Base-by-base conservation (phyloP, 1,284 basidiomycete genomes). In the Moniliophthora roreri region DNA sequence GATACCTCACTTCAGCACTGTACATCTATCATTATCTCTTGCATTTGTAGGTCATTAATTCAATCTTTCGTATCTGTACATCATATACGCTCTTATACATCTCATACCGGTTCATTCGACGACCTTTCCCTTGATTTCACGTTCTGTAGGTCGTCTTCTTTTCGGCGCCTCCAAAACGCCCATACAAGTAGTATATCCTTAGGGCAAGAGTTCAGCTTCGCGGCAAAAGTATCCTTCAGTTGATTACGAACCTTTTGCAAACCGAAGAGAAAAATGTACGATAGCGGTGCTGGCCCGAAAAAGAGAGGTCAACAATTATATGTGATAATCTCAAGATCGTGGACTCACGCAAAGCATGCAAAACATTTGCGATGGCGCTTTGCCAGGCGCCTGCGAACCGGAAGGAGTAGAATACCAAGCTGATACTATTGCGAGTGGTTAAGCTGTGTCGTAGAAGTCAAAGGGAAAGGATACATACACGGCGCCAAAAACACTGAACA, bases 321-420 rank as follows among this genome's bases (percentile, higher is more conserved):
- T 6, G 20, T 13, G 37, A 5, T 18, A 18, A 13, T 38, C 5
- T 5, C 37, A 38, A 18, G 40, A 41, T n/a, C 2, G 11, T 32
- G 18, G 23, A 49, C 57, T 46, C 37, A 58, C 57, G 54, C 37
- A 53, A 40, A 23, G 54, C 41, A 38, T 53, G 51, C 13, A 56
- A 35, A 35, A 55, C 45, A 32, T 56, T 55, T 6, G 46, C 52
- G 5, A 48, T 24, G 9, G 54, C 52, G 18, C 28, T 54, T 23
- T 28, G 49, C 23, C 21, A 35, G 13, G 44, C 7, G 15, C 24
- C 39, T 11, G 50, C 41, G 35, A 55, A 38, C 11, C 28, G 28
- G 11, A 32, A 11, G 18, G 39, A 24, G 24, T 44, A 13, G 11
- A 56, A 20, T 9, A 38, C 45, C 35, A 49, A 48, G 3, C 55